These are phyloP conservation scores for Sporothrix mexicana DNA, from an alignment of 2,329 filamentous ascomycete genomes.

Conservation along the genomic window DNA sequence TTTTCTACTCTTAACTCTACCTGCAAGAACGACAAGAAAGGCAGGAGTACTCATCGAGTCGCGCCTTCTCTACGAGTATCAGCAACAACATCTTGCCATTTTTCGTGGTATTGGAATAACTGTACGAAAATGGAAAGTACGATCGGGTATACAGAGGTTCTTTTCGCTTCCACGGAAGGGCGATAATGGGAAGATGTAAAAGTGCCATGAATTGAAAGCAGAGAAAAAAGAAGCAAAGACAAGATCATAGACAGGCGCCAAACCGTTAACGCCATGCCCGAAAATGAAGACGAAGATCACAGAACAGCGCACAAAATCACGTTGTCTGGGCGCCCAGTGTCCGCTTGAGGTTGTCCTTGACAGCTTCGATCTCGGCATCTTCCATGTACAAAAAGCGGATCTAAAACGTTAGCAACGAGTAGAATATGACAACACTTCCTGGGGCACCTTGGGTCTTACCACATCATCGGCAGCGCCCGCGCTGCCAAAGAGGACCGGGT, in stretches of 20 bases:
- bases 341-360: slow-evolving; percentile 64
- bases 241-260: neutral
- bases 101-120: neutral
- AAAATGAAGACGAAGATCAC: neutral
- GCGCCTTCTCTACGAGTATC: neutral
- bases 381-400: slow-evolving; percentile 72
- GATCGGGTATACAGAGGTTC: neutral
- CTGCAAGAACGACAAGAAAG: neutral
- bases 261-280: neutral
- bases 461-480: slow-evolving; percentile 69
- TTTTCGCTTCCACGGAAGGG: neutral
- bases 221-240: neutral
- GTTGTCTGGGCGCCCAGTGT: slow-evolving; percentile 48
- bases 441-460: slow-evolving; percentile 55
- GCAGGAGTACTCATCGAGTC: neutral
- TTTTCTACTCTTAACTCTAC: neutral
- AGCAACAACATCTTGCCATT: neutral
- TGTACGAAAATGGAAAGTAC: neutral
- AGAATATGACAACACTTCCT: too few species aligned
- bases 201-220: neutral
- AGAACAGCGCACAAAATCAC: neutral
- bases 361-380: slow-evolving; percentile 60
- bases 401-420: slow-evolving; percentile 45
- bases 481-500: slow-evolving; percentile 77
- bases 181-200: neutral